Base-by-base conservation (phyloP, 75 land plant species). In the Adiantum capillusveneris region DNA sequence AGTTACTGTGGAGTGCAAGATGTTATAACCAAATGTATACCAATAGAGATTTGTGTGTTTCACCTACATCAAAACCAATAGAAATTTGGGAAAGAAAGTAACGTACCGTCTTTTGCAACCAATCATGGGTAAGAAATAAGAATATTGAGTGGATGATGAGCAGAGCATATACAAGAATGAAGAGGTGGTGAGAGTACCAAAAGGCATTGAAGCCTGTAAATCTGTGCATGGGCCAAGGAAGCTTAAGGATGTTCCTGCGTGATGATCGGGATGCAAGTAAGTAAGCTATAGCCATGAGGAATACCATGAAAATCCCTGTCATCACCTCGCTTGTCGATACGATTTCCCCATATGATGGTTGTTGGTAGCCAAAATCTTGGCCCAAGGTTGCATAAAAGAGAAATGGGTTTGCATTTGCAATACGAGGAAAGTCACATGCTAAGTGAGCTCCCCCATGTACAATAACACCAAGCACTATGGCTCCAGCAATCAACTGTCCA, bases 161-260 rank as follows among this genome's bases (percentile, higher is more conserved):
- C 34, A 61, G 56, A 0, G 29, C 36, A 21, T 61, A 68, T 16
- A 68, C 65, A 7, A 68, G n/a, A 14, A 62, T 21, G 34, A 68
- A 60, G 20, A 68, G 49, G 26, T 68, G 71, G 30, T 61, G 71
- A 1, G 65, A 68, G 39, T 68, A 68, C 65, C 65, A 68, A 11
- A 68, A 61, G 0, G 71, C 64, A 26, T 68, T 68, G 39, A 61
- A 61, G 29, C 71, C 71, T 29, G 49, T 68, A 19, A 68, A 26
- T 31, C 57, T 61, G 36, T 60, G 71, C 24, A 68, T 27, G 34
- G 71, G 71, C 65, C 71, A 60, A 27, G 62, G 71, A 3, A 68
- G 57, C 27, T 61, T 68, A 11, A 61, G 28, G 26, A 42, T 12
- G 28, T 60, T 60, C 29, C 56, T 50, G 13, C 71, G 31, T 2